Conservation (phyloP, 179 eudicot species). For the Spinacia oleracea region DNA sequence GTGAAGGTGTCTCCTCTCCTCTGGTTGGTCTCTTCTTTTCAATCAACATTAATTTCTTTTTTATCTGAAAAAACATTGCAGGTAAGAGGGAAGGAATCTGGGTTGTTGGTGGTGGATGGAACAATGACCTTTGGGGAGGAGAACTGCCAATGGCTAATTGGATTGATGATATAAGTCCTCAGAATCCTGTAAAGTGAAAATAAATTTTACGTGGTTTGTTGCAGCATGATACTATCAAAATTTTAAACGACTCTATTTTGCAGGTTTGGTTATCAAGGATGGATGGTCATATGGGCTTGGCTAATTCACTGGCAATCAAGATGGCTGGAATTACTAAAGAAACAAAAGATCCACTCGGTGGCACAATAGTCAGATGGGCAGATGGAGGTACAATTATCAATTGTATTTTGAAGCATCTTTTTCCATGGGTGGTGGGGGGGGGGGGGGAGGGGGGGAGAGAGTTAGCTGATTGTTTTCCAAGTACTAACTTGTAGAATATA, state of each 20-base stretch:
- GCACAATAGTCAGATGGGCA: constrained; percentile 48
- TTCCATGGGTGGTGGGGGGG: no score
- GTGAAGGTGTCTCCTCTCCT: neutral
- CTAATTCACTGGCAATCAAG: constrained; percentile 78
- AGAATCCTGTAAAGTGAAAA: constrained; percentile 68
- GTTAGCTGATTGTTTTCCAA: no score
- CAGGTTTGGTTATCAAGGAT: constrained; percentile 85
- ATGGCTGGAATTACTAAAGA: constrained; percentile 63
- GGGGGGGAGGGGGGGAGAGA: no score
- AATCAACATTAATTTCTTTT: neutral
- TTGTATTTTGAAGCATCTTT: neutral
- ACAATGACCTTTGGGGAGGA: constrained; percentile 92
- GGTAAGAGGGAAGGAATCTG: constrained; percentile 74
- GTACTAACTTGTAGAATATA: no score
- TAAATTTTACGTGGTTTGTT: constrained; percentile 6
- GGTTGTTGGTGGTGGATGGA: constrained; percentile 98
- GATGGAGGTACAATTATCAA: constrained; percentile 55
- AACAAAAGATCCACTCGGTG: constrained; percentile 72
- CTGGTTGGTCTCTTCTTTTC: neutral
- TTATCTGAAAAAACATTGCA: constrained; percentile 29
- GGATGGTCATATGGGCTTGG: constrained; percentile 98
- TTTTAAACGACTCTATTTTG: constrained; percentile 12
- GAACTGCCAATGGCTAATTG: constrained; percentile 75
- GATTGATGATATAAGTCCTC: constrained; percentile 84
- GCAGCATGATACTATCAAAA: constrained; percentile 9